Conservation (phyloP, 805 yeast genomes). For the Citeromyces matritensis region DNA sequence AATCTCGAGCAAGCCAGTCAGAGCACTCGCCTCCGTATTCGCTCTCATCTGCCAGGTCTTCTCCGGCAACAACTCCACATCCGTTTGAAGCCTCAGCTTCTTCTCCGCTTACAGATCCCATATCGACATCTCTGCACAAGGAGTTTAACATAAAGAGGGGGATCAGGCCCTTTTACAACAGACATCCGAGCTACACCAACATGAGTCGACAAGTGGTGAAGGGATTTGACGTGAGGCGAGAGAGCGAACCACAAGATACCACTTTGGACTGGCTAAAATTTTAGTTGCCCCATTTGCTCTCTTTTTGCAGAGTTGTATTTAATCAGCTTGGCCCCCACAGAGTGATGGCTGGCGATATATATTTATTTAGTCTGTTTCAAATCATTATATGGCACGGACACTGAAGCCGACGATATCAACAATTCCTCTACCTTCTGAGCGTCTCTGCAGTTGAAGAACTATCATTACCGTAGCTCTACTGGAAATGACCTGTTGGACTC, state of each 20-base stretch:
- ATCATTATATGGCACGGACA: too few species aligned
- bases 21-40: constrained; percentile 1
- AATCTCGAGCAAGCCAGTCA: constrained; percentile 9
- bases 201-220: background rate
- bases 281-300: too few species aligned
- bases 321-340: too few species aligned
- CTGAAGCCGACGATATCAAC: too few species aligned
- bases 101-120: background rate
- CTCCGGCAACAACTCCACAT: background rate
- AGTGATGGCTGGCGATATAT: too few species aligned
- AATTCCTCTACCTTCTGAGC: too few species aligned
- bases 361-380: too few species aligned
- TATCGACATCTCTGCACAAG: constrained; percentile 4
- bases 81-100: constrained; percentile 1
- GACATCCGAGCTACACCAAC: background rate
- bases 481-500: too few species aligned
- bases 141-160: constrained; percentile 7
- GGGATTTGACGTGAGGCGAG: background rate
- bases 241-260: background rate
- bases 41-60: background rate
- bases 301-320: too few species aligned
- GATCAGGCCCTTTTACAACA: constrained; percentile 1
- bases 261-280: too few species aligned
- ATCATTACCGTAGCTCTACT: too few species aligned
- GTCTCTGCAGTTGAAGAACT: too few species aligned